Percentiles rank a stretch among this genome's conserved stretches.
Evolutionary conservation across 2,329 filamentous ascomycete species (phyloP).

Genomic region (Hypoxylon sp.): DNA sequence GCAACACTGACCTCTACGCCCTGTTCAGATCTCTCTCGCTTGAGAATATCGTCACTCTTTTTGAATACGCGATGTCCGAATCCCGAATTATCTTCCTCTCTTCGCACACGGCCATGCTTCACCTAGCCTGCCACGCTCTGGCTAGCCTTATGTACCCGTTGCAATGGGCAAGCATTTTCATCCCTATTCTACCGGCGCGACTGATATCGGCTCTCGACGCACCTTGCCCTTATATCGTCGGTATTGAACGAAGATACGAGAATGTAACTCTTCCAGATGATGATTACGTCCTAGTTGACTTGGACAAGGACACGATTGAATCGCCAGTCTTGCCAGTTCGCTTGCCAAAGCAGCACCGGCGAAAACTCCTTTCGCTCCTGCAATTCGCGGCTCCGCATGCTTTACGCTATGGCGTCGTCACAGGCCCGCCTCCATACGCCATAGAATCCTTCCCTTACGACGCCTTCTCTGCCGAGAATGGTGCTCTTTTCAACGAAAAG

Average conservation of each 20-base stretch:
- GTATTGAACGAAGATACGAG: conserved; percentile 92
- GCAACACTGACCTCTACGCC: conserved; percentile 92
- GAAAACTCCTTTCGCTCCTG: conserved; percentile 88
- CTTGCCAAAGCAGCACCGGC: conserved; percentile 87
- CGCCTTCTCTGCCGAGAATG: conserved; percentile 88
- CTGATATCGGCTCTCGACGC: conserved; percentile 92
- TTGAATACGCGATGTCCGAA: conserved; percentile 93
- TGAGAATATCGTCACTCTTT: conserved; percentile 90
- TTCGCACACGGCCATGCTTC: conserved; percentile 95
- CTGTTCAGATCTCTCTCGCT: conserved; percentile 91
- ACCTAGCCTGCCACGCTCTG: conserved; percentile 90
- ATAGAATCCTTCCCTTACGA: conserved; percentile 94
- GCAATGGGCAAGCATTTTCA: conserved; percentile 94
- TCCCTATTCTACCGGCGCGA: conserved; percentile 88
- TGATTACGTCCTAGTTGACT: conserved; percentile 93
- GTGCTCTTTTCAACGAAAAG: conserved; percentile 80
- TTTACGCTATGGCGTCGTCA: conserved; percentile 83
- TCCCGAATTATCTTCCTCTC: conserved; percentile 96
- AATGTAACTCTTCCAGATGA: conserved; percentile 89
- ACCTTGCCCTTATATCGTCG: conserved; percentile 96
- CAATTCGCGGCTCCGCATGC: conserved; percentile 93
- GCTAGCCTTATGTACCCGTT: conserved; percentile 88
- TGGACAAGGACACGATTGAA: conserved; percentile 92
- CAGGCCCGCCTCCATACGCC: conserved; percentile 92
- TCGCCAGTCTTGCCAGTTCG: conserved; percentile 81